Evolutionary conservation across 2,329 filamentous ascomycete species (phyloP).

Genomic region (Fusarium sp.): DNA sequence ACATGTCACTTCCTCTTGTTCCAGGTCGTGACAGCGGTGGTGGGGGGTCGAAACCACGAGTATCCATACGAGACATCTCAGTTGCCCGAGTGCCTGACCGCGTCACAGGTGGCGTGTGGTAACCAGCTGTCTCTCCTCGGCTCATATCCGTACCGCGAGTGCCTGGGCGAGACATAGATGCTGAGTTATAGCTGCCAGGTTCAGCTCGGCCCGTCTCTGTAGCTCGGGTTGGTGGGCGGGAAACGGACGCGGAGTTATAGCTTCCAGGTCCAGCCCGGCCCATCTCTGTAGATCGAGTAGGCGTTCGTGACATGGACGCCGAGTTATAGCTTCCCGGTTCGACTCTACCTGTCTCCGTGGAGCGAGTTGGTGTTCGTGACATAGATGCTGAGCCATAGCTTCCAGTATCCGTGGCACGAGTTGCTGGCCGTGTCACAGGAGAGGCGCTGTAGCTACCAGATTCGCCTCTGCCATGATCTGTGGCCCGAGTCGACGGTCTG

Average conservation of each 20-base stretch:
- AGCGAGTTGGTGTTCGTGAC: slow-evolving; percentile 38
- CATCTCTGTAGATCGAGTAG: slow-evolving; percentile 38
- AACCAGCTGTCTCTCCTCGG: slow-evolving; percentile 20
- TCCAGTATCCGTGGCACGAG: slow-evolving; percentile 45
- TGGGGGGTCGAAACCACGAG: slow-evolving; percentile 41
- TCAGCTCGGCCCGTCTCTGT: slow-evolving; percentile 46
- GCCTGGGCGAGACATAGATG: slow-evolving; percentile 26
- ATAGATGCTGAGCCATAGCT: slow-evolving; percentile 40
- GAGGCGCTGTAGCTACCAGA: slow-evolving; percentile 44
- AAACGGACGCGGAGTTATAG: slow-evolving; percentile 40
- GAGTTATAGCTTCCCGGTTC: slow-evolving; percentile 47
- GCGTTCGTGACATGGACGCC: slow-evolving; percentile 40
- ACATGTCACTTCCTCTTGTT: slow-evolving; percentile 51
- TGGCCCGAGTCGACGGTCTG: slow-evolving; percentile 26
- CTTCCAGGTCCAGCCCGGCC: slow-evolving; percentile 45
- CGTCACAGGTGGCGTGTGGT: slow-evolving; percentile 30
- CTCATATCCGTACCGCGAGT: slow-evolving; percentile 30
- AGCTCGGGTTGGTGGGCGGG: slow-evolving; percentile 38
- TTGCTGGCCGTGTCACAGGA: slow-evolving; percentile 54
- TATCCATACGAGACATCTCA: slow-evolving; percentile 37
- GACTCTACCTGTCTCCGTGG: slow-evolving; percentile 24
- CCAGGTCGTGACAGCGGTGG: slow-evolving; percentile 58
- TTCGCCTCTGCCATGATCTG: slow-evolving; percentile 35
- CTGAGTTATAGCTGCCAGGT: slow-evolving; percentile 30
- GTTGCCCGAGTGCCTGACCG: slow-evolving; percentile 41